Base-by-base conservation (phyloP, 345 rosid genomes). In the Sonneratia caseolaris region DNA sequence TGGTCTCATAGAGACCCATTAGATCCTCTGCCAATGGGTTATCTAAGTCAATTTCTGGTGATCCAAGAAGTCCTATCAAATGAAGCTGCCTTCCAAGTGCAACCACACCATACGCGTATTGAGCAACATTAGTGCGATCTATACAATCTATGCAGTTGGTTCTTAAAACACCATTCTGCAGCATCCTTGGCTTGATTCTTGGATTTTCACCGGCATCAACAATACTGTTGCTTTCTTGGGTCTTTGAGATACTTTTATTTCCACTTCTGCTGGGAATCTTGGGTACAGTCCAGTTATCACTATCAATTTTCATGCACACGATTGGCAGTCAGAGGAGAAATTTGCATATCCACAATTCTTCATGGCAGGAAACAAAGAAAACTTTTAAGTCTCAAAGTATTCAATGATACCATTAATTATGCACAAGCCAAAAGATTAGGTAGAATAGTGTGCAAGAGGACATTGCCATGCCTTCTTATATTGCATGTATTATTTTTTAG, bases 101-200 rank as follows among this genome's bases (percentile, higher is more conserved):
- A 64, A 85, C 87, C 80, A 95, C 76, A 42, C 99, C 99, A 77
- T 85, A 90, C 13, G 88, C 93, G 75, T 87, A 95, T 69, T 95
- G 99, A 37, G 99, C 99, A 81, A 92, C 97, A 69, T 95, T 95
- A 66, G 99, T 95, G 74, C 99, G 97, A 71, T 95, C 99, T 68
- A 95, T 76, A 79, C 97, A 95, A 78, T 95, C 99, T 56, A 95
- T 95, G 89, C 99, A 95, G 70, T 95, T 95, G 76, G 99, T 95
- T 82, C 99, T 86, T 53, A 95, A 75, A 64, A 95, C 82, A 70
- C 99, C 99, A 16, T 81, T 87, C 82, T 95, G 99, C 76, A 87
- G 79, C 82, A 77, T 79, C 21, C 82, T 85, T 43, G 70, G 76
- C 73, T 79, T 82, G 72, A 78, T 21, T 77, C 32, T 70, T 21